phyloP scores from a whole-genome alignment of 2,329 filamentous ascomycete genomes.

The Beauveria brongniartii region DNA sequence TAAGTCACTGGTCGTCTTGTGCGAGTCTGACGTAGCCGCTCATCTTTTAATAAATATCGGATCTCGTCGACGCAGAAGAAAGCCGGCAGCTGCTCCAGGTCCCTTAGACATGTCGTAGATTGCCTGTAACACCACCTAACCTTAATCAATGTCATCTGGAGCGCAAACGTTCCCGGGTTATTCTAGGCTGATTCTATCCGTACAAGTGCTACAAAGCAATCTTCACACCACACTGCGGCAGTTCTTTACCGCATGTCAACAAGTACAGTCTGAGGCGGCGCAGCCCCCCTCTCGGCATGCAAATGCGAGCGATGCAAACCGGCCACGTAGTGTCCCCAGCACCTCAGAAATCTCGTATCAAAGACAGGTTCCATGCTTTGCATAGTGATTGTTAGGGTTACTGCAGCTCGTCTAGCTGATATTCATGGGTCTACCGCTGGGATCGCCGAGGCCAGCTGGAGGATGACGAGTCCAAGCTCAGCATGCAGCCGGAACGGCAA shows the following conservation, averaged over 20 bases:
- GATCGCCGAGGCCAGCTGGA: background rate
- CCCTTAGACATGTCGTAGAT: conserved; percentile 9
- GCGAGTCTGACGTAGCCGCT: too few relatives aligned
- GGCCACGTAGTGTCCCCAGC: background rate
- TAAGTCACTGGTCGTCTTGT: background rate
- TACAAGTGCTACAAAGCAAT: background rate
- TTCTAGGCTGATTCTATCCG: background rate
- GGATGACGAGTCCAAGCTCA: background rate
- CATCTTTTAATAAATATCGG: background rate
- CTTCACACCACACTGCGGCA: background rate
- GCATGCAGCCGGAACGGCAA: background rate
- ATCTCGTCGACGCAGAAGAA: background rate
- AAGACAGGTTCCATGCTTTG: background rate
- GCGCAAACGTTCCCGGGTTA: background rate
- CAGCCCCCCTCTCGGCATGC: background rate
- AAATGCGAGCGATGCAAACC: background rate
- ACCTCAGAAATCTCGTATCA: background rate
- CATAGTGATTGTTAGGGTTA: background rate
- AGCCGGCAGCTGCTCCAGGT: background rate
- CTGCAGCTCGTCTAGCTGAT: background rate
- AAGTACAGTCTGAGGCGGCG: conserved; percentile 1
- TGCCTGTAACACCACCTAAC: background rate
- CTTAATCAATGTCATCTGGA: background rate
- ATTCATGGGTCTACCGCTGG: background rate
- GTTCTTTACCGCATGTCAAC: background rate